Evolutionary conservation across 208 protist species (phyloP).

Genomic region (Novymonas esmeraldas): DNA sequence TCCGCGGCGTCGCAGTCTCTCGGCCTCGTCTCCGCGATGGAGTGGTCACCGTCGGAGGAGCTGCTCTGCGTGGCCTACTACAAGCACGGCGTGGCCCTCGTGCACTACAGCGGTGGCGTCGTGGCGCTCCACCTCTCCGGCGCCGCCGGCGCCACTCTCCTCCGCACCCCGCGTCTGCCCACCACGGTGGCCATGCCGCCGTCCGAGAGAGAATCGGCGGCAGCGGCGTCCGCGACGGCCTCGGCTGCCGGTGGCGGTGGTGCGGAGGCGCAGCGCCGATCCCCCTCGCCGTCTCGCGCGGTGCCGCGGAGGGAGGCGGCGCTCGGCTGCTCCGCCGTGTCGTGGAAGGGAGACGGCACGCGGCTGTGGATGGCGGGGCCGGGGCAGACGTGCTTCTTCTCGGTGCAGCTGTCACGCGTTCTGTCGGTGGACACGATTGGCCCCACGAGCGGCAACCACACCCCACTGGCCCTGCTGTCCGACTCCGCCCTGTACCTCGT

Average conservation of each 20-base stretch:
- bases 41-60: constrained; percentile 65
- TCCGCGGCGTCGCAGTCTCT: constrained; percentile 9
- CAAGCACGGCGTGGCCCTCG: constrained; percentile 48
- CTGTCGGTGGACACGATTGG: constrained; percentile 33
- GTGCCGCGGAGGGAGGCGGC: background rate
- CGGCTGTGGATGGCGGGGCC: constrained; percentile 39
- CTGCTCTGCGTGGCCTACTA: constrained; percentile 69
- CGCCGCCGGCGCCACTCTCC: constrained; percentile 14
- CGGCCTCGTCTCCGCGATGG: constrained; percentile 48
- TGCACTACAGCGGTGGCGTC: constrained; percentile 75
- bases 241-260: background rate
- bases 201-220: background rate
- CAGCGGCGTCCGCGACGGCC: background rate
- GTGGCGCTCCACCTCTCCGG: constrained; percentile 38
- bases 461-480: constrained; percentile 42
- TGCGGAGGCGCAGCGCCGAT: too few relatives aligned
- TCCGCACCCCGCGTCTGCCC: constrained; percentile 12
- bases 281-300: background rate
- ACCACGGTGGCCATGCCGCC: background rate
- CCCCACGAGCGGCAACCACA: constrained; percentile 30
- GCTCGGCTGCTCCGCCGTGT: constrained; percentile 30
- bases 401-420: constrained; percentile 38
- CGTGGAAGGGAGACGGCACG: constrained; percentile 35
- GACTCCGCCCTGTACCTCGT: constrained; percentile 37
- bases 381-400: constrained; percentile 25